Evolutionary conservation across 306 rosid genomes (phyloP).

Genomic region (Malus domestica): ASM211411v1 NC_041804.1:32790501-32791000

Average conservation of each 20-base stretch:
- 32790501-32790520: not conserved
- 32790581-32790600: not conserved
- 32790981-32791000: not conserved
- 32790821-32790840: too few relatives aligned
- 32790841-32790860: too few relatives aligned
- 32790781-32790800: not conserved
- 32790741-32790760: too few relatives aligned
- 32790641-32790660: slow-evolving; percentile 84
- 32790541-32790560: not conserved
- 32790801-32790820: not conserved
- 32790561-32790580: not conserved
- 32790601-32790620: slow-evolving; percentile 89
- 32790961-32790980: too few relatives aligned
- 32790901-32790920: too few relatives aligned
- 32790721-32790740: not conserved
- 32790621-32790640: slow-evolving; percentile 89
- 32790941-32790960: too few relatives aligned
- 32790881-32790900: too few relatives aligned
- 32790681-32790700: slow-evolving; percentile 92
- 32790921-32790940: too few relatives aligned
- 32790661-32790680: slow-evolving; percentile 46
- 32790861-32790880: too few relatives aligned
- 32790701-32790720: slow-evolving; percentile 12
- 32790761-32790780: too few relatives aligned
- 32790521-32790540: not conserved